phyloP scores from a whole-genome alignment of 441 rosid genomes.

The Bruguiera hainesii region DNA sequence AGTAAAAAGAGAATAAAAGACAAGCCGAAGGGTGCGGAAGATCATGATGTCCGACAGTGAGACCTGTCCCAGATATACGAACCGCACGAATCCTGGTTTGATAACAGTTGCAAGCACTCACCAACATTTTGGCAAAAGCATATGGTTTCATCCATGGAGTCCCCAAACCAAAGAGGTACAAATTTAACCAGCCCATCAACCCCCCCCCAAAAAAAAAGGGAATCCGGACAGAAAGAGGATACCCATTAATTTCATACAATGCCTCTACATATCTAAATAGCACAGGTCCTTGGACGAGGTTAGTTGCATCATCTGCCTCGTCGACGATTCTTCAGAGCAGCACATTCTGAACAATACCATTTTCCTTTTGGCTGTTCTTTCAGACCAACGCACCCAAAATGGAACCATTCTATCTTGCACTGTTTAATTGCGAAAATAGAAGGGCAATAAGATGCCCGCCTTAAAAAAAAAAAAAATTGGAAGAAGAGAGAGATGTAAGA shows the following conservation, averaged over 20 bases:
- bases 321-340: constrained; percentile 59
- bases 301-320: constrained; percentile 43
- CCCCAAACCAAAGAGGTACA: no score
- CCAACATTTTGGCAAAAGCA: no score
- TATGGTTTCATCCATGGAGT: no score
- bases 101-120: no score
- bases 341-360: constrained; percentile 91
- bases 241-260: not conserved
- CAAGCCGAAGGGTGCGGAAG: no score
- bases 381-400: constrained; percentile 86
- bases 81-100: no score
- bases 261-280: not conserved
- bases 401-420: constrained; percentile 99
- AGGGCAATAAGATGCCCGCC: not conserved
- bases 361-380: constrained; percentile 92
- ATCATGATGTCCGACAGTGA: no score
- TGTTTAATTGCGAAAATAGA: constrained; percentile 27
- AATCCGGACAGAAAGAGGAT: no score
- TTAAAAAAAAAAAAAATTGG: not conserved
- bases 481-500: not conserved
- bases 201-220: no score
- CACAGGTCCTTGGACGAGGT: not conserved
- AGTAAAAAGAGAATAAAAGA: no score
- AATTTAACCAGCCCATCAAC: no score
- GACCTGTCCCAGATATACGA: no score